These are phyloP conservation scores for Penicillium sp. DNA, from an alignment of 2,329 filamentous ascomycete genomes.

Conservation along the genomic window DNA sequence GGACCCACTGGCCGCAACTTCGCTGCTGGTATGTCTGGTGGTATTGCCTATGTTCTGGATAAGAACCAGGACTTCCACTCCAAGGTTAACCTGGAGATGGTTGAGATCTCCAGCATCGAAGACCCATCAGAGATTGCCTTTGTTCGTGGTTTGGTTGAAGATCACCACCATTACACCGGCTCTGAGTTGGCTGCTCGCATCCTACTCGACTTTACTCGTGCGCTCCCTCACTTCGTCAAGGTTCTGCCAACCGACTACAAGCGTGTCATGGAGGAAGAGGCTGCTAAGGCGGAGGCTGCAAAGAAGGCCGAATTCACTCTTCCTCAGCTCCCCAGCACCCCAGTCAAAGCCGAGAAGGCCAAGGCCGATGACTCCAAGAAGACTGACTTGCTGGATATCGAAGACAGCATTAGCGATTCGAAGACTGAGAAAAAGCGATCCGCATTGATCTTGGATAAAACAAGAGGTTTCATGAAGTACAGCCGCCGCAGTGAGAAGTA, in stretches of 20 bases:
- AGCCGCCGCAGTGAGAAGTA: constrained; percentile 91
- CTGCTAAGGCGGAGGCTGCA: constrained; percentile 77
- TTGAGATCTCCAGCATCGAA: constrained; percentile 79
- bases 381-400: constrained; percentile 76
- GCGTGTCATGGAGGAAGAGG: constrained; percentile 82
- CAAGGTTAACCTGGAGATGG: constrained; percentile 98
- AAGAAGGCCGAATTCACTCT: constrained; percentile 83
- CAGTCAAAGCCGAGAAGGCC: constrained; percentile 54
- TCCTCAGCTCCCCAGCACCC: constrained; percentile 67
- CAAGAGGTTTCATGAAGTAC: constrained; percentile 96
- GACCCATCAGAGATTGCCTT: constrained; percentile 88
- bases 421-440: constrained; percentile 87
- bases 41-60: constrained; percentile 93
- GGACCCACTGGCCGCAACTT: constrained; percentile 94
- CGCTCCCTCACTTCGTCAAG: constrained; percentile 87
- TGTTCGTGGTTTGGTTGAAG: constrained; percentile 86
- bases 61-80: constrained; percentile 83
- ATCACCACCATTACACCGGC: constrained; percentile 96
- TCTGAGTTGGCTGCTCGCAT: constrained; percentile 92
- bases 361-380: constrained; percentile 64
- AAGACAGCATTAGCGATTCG: constrained; percentile 82
- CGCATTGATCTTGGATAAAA: constrained; percentile 94
- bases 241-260: constrained; percentile 95
- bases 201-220: constrained; percentile 90
- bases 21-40: constrained; percentile 96